Evolutionary conservation across 208 protist genomes (phyloP), one percentile per base, ranked within the genome.

Genomic region (Crithidia sp.): DNA sequence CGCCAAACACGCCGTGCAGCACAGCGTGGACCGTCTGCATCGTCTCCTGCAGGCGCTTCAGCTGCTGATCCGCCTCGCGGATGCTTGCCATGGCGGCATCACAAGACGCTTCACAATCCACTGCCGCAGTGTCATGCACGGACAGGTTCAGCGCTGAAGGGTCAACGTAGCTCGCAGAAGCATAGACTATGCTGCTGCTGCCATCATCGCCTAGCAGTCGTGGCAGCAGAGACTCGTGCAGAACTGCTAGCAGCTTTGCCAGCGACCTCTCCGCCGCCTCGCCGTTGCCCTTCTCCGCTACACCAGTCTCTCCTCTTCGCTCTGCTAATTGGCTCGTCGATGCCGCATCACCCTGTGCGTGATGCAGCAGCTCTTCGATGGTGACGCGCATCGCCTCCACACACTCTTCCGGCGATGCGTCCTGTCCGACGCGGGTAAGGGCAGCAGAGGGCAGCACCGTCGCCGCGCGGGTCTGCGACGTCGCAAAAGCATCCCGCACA

Each of bases 1-100:
- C 74, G 14, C 74, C 74, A 44, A 79, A 79, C 9, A 17, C 37
- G 53, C 43, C 14, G 6, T 64, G 67, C 50, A 79, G 40, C 4
- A 49, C 7, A 0, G 59, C 36, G 40, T 49, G 52, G 19, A 79
- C 47, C 6, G 14, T 53, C 13, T 47, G 66, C 60, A 69, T 19
- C 2, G 62, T 59, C 0, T 56, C 47, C n/a, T 54, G 58, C 3
- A 57, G 41, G 17, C 17, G 36, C 1, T 52, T 67, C 36, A 79
- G 17, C 13, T 52, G 43, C 4, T 56, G 43, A 7, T 43, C 47
- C 13, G 60, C 37, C 4, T 79, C 74, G 7, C 17, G 45, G 14
- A 73, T 45, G 3, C 49, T 13, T 28, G 58, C 28, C 43, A 59
- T 54, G 4, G 74, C 74, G n/a, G 9, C 52, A n/a, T 68, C 67